Evolutionary conservation across 306 rosid species (phyloP), one percentile per base, ranked within the genome.

Genomic region (Mimosa bimucronata): DNA sequence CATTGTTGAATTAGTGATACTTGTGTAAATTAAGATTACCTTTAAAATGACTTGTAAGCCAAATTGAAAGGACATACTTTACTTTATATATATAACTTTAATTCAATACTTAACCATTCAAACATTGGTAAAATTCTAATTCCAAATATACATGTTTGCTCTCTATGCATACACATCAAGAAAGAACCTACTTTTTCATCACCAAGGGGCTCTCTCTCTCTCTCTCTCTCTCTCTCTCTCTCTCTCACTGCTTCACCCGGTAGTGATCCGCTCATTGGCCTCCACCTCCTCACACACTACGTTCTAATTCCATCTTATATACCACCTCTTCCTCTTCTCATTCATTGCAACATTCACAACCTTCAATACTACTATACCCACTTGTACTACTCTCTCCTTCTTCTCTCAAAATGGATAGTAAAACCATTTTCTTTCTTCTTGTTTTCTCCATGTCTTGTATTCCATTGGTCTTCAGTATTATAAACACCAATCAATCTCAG

Each of bases 161-260:
- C 60, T 76, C 44, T 65, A 31, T 41, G 73, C 41, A 73, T 74
- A 67, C 78, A 23, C 66, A 31, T n/a, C 50, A 37, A 80, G 80
- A 80, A 37, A 80, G 80, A 80, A 66, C 83, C 81, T 79, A 61
- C 75, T 77, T 69, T 79, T 75, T 81, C 57, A 67, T 73, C 68
- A 66, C 76, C 74, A 74, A 66, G 45, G 55, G 10, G 38, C 60
- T 2, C 6, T 55, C 66, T 80, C 28, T 31, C 15, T 75, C 73
- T 44, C 75, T 76, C n/a, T n/a, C n/a, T n/a, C n/a, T n/a, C n/a
- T n/a, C n/a, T n/a, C n/a, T n/a, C 55, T 1, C 4, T 50, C 66
- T 80, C 26, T 30, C 10, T 77, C 73, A 52, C 75, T 76, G 68
- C 73, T 52, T 53, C 77, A 29, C 75, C 77, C 84, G 48, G 46